These are phyloP conservation scores for Parachaetomium inaequale DNA, from an alignment of 495 filamentous ascomycete genomes.

Conservation along the genomic window DNA sequence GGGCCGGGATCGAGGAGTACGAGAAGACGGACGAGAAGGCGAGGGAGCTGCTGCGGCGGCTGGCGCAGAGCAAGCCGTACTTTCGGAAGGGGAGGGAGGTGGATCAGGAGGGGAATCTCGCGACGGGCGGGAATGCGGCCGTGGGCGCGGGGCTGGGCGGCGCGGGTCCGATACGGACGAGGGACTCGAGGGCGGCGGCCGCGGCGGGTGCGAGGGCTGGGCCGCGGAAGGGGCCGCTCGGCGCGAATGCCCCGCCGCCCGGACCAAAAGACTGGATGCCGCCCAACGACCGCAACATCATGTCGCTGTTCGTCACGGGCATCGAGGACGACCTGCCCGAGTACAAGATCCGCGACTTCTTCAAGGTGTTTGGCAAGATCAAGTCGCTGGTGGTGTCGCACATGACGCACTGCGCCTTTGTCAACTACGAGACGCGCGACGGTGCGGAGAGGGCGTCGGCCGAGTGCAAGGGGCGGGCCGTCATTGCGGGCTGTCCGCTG, in stretches of 20 bases:
- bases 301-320: constrained; percentile 88
- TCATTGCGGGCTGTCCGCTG: constrained; percentile 80
- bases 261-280: constrained; percentile 78
- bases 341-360: constrained; percentile 83
- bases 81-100: constrained; percentile 76
- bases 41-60: constrained; percentile 73
- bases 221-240: constrained; percentile 50
- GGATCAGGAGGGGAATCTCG: constrained; percentile 50
- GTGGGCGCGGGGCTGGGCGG: constrained; percentile 47
- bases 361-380: constrained; percentile 79
- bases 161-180: constrained; percentile 67
- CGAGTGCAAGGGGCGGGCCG: constrained; percentile 80
- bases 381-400: constrained; percentile 91
- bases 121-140: constrained; percentile 43
- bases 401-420: constrained; percentile 92
- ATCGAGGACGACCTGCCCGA: constrained; percentile 96
- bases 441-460: constrained; percentile 79
- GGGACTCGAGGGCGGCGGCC: constrained; percentile 53
- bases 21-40: constrained; percentile 98
- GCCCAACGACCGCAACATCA: constrained; percentile 76
- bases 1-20: constrained; percentile 73
- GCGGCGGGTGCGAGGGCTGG: constrained; percentile 42
- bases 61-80: constrained; percentile 91
- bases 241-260: constrained; percentile 72
- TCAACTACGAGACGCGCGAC: constrained; percentile 83